phyloP scores from a whole-genome alignment of 192 early-diverging fungal species.

The Backusella circina region DNA sequence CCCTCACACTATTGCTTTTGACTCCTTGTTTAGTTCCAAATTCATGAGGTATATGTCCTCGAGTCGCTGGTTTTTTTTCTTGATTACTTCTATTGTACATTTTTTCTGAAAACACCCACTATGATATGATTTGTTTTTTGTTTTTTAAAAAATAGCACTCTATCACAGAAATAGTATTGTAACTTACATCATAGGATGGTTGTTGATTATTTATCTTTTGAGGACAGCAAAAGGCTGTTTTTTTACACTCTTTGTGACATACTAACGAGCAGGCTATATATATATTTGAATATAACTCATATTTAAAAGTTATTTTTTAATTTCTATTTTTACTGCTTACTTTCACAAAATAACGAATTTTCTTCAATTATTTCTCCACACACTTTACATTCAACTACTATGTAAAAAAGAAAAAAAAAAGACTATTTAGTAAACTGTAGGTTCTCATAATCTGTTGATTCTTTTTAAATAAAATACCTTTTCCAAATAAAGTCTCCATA shows the following conservation, averaged over 20 bases:
- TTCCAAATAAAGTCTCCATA: conserved; percentile 12
- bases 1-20: not conserved
- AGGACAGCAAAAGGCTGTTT: conserved; percentile 22
- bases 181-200: conserved; percentile 31
- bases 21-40: not conserved
- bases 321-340: conserved; percentile 23
- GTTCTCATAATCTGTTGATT: not conserved
- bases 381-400: conserved; percentile 46
- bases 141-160: conserved; percentile 5
- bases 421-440: not conserved
- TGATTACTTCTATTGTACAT: conserved; percentile 11
- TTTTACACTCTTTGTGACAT: conserved; percentile 31
- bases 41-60: not conserved
- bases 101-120: conserved; percentile 31
- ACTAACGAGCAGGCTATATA: conserved; percentile 21
- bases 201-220: conserved; percentile 28
- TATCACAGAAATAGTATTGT: not conserved
- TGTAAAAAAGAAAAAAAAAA: not conserved
- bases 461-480: conserved; percentile 6
- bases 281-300: not conserved
- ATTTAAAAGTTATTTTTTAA: not conserved
- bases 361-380: conserved; percentile 42
- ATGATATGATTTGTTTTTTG: not conserved
- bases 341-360: conserved; percentile 50
- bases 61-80: not conserved